Base-by-base conservation (phyloP, 345 rosid genomes). In the Eucalyptus victrix region DNA sequence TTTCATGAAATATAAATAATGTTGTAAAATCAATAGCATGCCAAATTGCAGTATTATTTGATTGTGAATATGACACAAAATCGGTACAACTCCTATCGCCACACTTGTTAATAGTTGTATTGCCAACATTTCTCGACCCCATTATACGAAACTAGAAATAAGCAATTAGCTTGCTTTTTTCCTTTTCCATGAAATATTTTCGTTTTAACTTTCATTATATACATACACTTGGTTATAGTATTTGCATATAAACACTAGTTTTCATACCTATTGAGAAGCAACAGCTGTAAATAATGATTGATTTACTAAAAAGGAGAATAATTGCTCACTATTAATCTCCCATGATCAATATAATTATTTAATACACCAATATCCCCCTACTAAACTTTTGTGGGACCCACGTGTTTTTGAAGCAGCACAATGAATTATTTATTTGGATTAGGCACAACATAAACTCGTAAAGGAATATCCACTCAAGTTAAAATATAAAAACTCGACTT, bases 61-160 rank as follows among this genome's bases (percentile, higher is more conserved):
- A 56, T 56, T 24, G 0, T 23, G 62, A 4, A 28, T 1, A 62
- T 12, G 32, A 62, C 69, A 62, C 32, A 1, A 62, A 62, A 5
- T 13, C 0, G 17, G 32, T 30, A 6, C 3, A 0, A 28, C 32
- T 28, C 4, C n/a, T 62, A 62, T 62, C 0, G 1, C 69, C 32
- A 30, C 32, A 6, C 69, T 1, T 62, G 18, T 62, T 62, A 28
- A 62, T 4, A 30, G 34, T 62, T 30, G 34, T 62, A 13, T 12
- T 11, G 18, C 30, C 30, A 56, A 60, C 8, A 60, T 60, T 60
- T 60, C 32, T 62, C 8, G 5, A 28, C 17, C 34, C 69, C 32
- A 12, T 28, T 28, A 28, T 28, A 28, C 2, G 32, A 28, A 60
- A 60, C 32, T 60, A 28, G 17, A 28, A 28, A 62, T 13, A 62